Percentiles rank a stretch among this genome's conserved stretches.
These are phyloP conservation scores for Fusarium heterosporum DNA, from an alignment of 2,329 filamentous ascomycete genomes.

Conservation along the genomic window DNA sequence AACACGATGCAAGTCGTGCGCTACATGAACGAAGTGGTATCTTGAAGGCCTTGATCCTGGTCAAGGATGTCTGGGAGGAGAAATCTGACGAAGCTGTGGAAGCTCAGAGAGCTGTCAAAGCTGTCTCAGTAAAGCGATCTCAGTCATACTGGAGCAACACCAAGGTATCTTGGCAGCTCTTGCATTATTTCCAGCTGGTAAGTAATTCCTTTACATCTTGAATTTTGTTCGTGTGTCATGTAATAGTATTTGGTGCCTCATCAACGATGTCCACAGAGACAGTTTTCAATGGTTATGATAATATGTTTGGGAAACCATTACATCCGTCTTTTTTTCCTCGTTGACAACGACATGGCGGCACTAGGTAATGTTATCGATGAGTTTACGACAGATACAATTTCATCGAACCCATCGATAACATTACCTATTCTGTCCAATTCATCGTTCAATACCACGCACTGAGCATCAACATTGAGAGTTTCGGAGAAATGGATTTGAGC, in stretches of 20 bases:
- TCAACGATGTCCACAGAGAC: neutral
- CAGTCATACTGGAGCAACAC: slow-evolving; percentile 3
- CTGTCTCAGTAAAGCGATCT: slow-evolving; percentile 14
- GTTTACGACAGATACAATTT: slow-evolving; percentile 6
- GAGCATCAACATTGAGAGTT: neutral
- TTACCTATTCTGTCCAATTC: neutral
- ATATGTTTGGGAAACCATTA: slow-evolving; percentile 24
- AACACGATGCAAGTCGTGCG: neutral
- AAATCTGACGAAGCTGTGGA: slow-evolving; percentile 9
- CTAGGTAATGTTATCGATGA: slow-evolving; percentile 20
- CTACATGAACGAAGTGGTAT: slow-evolving; percentile 9
- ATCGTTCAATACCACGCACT: neutral
- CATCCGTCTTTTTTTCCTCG: slow-evolving; percentile 25
- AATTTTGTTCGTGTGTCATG: neutral
- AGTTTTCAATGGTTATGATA: slow-evolving; percentile 14
- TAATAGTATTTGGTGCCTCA: neutral
- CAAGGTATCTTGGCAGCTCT: neutral
- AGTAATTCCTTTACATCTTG: neutral
- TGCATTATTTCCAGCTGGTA: neutral
- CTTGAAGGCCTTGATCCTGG: slow-evolving; percentile 2
- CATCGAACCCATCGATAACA: neutral
- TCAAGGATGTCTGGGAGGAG: slow-evolving; percentile 9
- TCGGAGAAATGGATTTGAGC: neutral
- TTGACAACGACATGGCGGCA: slow-evolving; percentile 4
- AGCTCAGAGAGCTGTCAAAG: slow-evolving; percentile 10